A percentile compares a stretch with the other conserved stretches of the same genome.
phyloP scores from a whole-genome alignment of 164 flowering plant species.

The Cinnamomum chago region DNA sequence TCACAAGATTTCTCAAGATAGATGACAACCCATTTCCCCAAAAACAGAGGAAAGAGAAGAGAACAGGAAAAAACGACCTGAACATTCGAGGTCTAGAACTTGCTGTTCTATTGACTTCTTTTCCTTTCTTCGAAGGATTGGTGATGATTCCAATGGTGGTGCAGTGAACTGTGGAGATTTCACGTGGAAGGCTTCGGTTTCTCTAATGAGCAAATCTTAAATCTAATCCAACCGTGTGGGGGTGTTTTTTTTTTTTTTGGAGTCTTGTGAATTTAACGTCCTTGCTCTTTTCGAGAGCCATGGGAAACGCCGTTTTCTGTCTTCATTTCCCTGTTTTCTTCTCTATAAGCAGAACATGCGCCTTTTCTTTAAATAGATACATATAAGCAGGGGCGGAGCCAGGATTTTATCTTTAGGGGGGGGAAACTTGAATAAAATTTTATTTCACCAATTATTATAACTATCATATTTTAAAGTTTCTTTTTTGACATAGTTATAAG shows the following conservation, averaged over 20 bases:
- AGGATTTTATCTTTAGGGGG: no score
- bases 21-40: slow-evolving; percentile 7
- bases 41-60: background rate
- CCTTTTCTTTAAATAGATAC: background rate
- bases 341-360: background rate
- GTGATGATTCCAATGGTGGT: background rate
- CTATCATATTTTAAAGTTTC: no score
- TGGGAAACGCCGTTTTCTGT: slow-evolving; percentile 20
- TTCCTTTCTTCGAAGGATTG: background rate
- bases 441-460: no score
- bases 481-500: no score
- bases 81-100: slow-evolving; percentile 8
- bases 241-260: background rate
- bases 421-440: no score
- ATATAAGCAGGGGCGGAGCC: no score
- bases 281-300: slow-evolving; percentile 2
- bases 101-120: background rate
- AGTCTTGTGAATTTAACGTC: background rate
- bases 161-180: background rate
- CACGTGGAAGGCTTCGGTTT: slow-evolving; percentile 9
- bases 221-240: background rate
- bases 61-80: background rate
- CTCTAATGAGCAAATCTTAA: slow-evolving; percentile 1
- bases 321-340: slow-evolving; percentile 13
- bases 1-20: slow-evolving; percentile 10